phyloP scores from a whole-genome alignment of 805 yeast genomes.

The Starmerella lactis-condensi region DNA sequence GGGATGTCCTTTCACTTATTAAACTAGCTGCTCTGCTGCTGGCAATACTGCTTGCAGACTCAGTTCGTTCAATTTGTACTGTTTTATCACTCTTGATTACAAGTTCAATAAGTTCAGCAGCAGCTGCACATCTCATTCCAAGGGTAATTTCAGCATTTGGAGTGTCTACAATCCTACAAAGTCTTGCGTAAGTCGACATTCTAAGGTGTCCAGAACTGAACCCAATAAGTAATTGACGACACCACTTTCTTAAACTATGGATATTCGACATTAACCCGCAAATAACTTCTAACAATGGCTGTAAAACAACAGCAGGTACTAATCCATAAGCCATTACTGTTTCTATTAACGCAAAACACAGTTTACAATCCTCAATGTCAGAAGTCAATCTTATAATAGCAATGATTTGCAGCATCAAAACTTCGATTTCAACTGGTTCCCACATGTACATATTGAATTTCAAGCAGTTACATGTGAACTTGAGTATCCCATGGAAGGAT shows the following conservation, averaged over 20 bases:
- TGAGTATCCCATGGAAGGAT: slow-evolving; percentile 21
- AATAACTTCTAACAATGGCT: slow-evolving; percentile 27
- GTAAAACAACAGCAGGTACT: slow-evolving; percentile 28
- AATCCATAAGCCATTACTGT: slow-evolving; percentile 30
- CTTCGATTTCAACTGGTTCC: slow-evolving; percentile 26
- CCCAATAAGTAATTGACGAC: slow-evolving; percentile 26
- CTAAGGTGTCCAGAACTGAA: slow-evolving; percentile 27
- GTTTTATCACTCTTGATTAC: slow-evolving; percentile 6
- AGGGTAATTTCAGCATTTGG: slow-evolving; percentile 17
- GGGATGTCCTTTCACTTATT: neutral
- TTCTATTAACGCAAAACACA: slow-evolving; percentile 28
- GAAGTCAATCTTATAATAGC: slow-evolving; percentile 28
- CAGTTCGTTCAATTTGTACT: neutral
- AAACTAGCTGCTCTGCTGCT: neutral
- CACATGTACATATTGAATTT: slow-evolving; percentile 31
- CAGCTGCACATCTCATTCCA: slow-evolving; percentile 24
- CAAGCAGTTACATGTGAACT: slow-evolving; percentile 29
- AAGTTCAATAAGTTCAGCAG: slow-evolving; percentile 19
- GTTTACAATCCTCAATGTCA: slow-evolving; percentile 23
- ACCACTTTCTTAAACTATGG: slow-evolving; percentile 22
- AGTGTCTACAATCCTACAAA: slow-evolving; percentile 20
- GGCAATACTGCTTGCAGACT: slow-evolving; percentile 1
- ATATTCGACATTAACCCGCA: slow-evolving; percentile 29
- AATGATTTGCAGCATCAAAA: slow-evolving; percentile 23
- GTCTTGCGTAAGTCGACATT: slow-evolving; percentile 20